Evolutionary conservation across 106 monocot species (phyloP).

Genomic region (Phalaenopsis aphrodite): DNA sequence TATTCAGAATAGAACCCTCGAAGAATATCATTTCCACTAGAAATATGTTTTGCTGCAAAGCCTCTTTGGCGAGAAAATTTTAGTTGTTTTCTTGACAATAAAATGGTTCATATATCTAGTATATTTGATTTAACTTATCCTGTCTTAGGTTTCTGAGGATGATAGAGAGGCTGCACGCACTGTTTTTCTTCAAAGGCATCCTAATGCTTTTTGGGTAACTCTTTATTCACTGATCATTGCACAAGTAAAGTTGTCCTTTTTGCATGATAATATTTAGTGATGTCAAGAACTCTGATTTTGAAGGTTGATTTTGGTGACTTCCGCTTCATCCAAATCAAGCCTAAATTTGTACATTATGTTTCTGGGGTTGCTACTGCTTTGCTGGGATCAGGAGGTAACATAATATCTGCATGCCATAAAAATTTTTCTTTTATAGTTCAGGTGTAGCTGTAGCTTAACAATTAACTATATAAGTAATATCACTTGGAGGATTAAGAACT

Average conservation of each 20-base stretch:
- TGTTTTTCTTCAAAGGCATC: slow-evolving; percentile 71
- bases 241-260: neutral
- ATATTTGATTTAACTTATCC: neutral
- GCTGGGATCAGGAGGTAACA: slow-evolving; percentile 81
- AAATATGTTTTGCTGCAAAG: neutral
- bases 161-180: slow-evolving; percentile 49
- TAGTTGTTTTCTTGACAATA: neutral
- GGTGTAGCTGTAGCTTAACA: neutral
- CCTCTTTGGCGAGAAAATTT: neutral
- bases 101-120: neutral
- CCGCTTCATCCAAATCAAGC: slow-evolving; percentile 63
- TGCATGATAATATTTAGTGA: slow-evolving; percentile 4
- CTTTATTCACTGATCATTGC: neutral
- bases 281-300: neutral
- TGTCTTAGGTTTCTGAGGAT: slow-evolving; percentile 48
- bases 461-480: neutral
- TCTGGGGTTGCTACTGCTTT: slow-evolving; percentile 91
- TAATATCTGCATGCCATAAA: neutral
- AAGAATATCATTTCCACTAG: neutral
- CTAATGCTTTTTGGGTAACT: slow-evolving; percentile 87
- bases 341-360: slow-evolving; percentile 66
- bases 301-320: slow-evolving; percentile 98
- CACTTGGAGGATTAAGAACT: neutral
- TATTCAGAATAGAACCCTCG: neutral
- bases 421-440: neutral